Base-by-base conservation (phyloP, 1,284 basidiomycete species). In the Sparassis latifolia region DNA sequence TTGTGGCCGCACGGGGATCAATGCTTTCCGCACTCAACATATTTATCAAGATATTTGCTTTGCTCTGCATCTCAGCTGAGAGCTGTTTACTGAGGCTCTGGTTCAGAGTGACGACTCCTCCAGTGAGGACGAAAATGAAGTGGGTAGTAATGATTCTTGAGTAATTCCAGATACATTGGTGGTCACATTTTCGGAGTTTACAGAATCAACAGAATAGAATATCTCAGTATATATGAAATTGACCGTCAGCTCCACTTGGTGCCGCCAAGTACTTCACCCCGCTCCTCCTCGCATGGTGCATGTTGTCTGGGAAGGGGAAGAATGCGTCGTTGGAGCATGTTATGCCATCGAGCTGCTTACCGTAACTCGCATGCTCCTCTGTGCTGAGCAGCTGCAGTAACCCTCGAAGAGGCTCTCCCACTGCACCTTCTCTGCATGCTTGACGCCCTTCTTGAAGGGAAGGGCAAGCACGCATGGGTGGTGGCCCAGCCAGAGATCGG, bases 231-330 rank as follows among this genome's bases (percentile, higher is more conserved):
- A n/a, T n/a, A n/a, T n/a, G n/a, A n/a, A n/a, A n/a, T n/a, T n/a
- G n/a, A n/a, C n/a, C n/a, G n/a, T n/a, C n/a, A n/a, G n/a, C n/a
- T 49, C 96, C 96, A 49, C 89, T 87, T 1, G 96, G 94, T 3
- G 97, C 97, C 32, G 92, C 94, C 51, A 99, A 79, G 71, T 96
- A 98, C 64, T 75, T 83, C 46, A 92, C 93, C 1, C 96, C 96
- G 56, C 91, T 94, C 75, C 91, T 87, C 67, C 84, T 80, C 47
- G 92, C 92, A 51, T 96, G 79, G 69, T 97, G 89, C 41, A 99
- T 95, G 64, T 99, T 99, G 70, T 99, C 97, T 5, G 94, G 84
- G 84, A 99, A 99, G 39, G 96, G 96, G 91, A 99, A 99, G 80
- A 99, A 99, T 51, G 96, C 96, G 63, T 99, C 97, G 57, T 89